These are phyloP conservation scores for Alternaria ventricosa DNA, from an alignment of 2,329 filamentous ascomycete genomes.

Conservation along the genomic window DNA sequence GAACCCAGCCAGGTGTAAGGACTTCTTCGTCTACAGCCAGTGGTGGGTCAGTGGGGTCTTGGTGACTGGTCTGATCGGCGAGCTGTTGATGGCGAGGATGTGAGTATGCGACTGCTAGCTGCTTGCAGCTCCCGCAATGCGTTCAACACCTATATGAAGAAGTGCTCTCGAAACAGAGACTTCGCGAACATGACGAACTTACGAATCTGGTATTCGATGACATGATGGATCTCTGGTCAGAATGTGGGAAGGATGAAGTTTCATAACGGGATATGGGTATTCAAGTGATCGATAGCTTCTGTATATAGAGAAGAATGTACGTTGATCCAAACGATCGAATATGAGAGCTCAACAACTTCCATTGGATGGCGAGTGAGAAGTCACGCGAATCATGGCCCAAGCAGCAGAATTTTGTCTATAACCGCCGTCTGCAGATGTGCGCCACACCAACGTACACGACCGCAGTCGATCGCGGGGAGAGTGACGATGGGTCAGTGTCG, in stretches of 20 bases:
- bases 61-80: not conserved
- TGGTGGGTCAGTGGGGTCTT: conserved; percentile 9
- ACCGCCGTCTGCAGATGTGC: not conserved
- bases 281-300: not conserved
- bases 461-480: not conserved
- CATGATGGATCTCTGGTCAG: not conserved
- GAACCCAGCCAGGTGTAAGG: not conserved
- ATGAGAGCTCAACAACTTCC: not conserved
- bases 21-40: conserved; percentile 6
- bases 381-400: not conserved
- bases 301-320: not conserved
- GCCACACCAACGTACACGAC: not conserved
- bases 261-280: not conserved
- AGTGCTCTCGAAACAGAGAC: not conserved
- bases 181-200: not conserved
- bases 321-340: not conserved
- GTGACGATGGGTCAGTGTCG: not conserved
- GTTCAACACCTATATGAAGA: not conserved
- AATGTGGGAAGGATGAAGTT: not conserved
- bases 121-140: not conserved
- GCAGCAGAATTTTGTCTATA: not conserved
- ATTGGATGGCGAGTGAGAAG: not conserved
- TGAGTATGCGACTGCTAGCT: not conserved
- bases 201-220: not conserved
- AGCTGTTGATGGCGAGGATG: conserved; percentile 1